Conservation (phyloP, 129 eudicot genomes). For the Solidago caesia region DNA sequence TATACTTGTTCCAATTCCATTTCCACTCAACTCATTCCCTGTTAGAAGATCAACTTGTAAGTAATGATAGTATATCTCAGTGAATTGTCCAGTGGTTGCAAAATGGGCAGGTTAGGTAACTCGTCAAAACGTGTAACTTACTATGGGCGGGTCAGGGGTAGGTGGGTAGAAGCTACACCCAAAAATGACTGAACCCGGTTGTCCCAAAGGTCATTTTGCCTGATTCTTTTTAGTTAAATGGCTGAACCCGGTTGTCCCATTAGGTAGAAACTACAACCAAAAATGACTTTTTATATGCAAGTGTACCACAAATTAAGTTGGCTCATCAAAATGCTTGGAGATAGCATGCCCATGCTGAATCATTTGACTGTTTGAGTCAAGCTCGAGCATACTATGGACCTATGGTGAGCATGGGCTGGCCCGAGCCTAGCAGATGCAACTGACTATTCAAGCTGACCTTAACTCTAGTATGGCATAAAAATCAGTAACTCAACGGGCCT, state of each 20-base stretch:
- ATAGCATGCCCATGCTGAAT: neutral
- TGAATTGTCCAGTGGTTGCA: neutral
- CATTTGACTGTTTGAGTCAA: neutral
- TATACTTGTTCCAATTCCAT: constrained; percentile 69
- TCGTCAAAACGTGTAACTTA: neutral
- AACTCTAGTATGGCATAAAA: neutral
- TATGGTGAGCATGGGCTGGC: neutral
- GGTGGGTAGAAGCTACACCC: too few species aligned
- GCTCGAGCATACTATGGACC: neutral
- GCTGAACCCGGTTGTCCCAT: too few species aligned
- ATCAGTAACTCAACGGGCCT: neutral
- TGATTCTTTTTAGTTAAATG: too few species aligned
- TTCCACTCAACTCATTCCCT: constrained; percentile 86
- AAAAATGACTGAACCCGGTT: too few species aligned
- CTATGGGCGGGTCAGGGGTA: too few species aligned
- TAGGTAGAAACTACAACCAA: too few species aligned
- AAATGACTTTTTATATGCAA: too few species aligned
- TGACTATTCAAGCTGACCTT: neutral
- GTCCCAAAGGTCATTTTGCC: too few species aligned
- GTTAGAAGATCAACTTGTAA: constrained; percentile 1
- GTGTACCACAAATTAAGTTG: too few species aligned
- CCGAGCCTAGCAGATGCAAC: neutral
- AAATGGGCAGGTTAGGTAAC: neutral
- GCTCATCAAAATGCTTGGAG: neutral
- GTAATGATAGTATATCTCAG: neutral